Evolutionary conservation across 768 basidiomycete species (phyloP).

Genomic region (Russula sp.): DNA sequence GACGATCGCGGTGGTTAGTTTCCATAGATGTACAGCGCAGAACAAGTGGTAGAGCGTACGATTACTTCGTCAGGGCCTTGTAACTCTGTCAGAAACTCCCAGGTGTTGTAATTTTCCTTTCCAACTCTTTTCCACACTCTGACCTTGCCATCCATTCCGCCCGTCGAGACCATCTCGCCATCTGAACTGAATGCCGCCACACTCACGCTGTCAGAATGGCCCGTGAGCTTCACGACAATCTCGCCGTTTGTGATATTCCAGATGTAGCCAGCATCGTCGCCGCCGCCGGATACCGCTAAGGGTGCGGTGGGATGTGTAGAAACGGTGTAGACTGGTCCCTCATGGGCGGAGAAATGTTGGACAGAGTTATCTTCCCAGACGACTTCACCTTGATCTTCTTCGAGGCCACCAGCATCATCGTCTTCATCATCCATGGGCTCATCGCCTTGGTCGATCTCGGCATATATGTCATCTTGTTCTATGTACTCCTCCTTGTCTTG

Average conservation of each 20-base stretch:
- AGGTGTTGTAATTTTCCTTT: slow-evolving; percentile 66
- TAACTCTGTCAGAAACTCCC: slow-evolving; percentile 94
- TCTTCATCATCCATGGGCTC: slow-evolving; percentile 68
- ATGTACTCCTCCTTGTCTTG: slow-evolving; percentile 45
- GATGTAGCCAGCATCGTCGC: slow-evolving; percentile 92
- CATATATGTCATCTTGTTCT: slow-evolving; percentile 59
- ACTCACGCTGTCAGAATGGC: slow-evolving; percentile 91
- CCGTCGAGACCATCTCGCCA: slow-evolving; percentile 91
- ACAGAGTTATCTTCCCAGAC: slow-evolving; percentile 59
- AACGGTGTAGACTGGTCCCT: slow-evolving; percentile 78
- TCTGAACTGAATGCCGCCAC: slow-evolving; percentile 76
- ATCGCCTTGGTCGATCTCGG: slow-evolving; percentile 68
- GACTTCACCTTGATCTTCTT: slow-evolving; percentile 28
- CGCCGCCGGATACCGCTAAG: slow-evolving; percentile 88
- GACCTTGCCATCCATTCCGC: slow-evolving; percentile 97
- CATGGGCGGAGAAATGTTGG: slow-evolving; percentile 66
- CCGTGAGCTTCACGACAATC: slow-evolving; percentile 77
- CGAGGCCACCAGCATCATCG: slow-evolving; percentile 35
- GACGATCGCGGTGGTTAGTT: slow-evolving; percentile 16
- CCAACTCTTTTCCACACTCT: slow-evolving; percentile 88
- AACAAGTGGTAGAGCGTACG: slow-evolving; percentile 45
- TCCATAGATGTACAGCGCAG: not conserved
- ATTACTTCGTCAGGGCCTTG: slow-evolving; percentile 95
- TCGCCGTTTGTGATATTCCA: slow-evolving; percentile 86
- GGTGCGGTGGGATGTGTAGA: slow-evolving; percentile 79